Conservation (phyloP, 495 filamentous ascomycete genomes). For the Sordaria brevicollis region DNA sequence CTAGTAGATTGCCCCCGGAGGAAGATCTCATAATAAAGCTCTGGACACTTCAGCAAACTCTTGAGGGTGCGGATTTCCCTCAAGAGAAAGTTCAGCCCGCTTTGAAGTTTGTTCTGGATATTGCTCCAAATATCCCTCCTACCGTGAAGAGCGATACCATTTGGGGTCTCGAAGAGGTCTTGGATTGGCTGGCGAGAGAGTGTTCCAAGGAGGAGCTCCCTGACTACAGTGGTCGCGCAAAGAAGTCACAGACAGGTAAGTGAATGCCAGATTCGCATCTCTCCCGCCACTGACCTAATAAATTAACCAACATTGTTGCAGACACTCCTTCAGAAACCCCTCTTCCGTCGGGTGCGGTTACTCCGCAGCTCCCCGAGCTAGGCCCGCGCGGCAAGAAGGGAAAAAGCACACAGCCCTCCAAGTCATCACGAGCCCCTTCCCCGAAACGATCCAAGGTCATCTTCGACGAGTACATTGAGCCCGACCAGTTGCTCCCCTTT, state of each 20-base stretch:
- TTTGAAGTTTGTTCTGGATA: conserved; percentile 52
- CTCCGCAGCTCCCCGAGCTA: conserved; percentile 31
- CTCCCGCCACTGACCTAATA: neutral
- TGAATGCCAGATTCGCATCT: neutral
- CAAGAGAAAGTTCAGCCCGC: conserved; percentile 50
- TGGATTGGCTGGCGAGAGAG: conserved; percentile 77
- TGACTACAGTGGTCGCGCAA: conserved; percentile 47
- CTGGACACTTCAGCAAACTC: conserved; percentile 67
- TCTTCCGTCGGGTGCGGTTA: conserved; percentile 35
- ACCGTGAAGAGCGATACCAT: conserved; percentile 50
- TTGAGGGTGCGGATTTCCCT: conserved; percentile 59
- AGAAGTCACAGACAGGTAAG: conserved; percentile 27
- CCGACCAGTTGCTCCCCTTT: conserved; percentile 65
- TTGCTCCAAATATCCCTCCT: conserved; percentile 39
- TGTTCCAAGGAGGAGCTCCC: conserved; percentile 57
- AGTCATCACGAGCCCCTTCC: conserved; percentile 9
- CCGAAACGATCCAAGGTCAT: conserved; percentile 27
- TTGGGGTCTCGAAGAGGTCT: conserved; percentile 77
- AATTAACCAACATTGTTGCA: conserved; percentile 9
- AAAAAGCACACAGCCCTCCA: conserved; percentile 20
- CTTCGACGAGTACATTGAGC: conserved; percentile 48
- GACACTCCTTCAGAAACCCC: conserved; percentile 38
- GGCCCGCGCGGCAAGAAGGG: conserved; percentile 19
- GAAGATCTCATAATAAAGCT: conserved; percentile 66
- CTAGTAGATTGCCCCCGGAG: conserved; percentile 41